These are phyloP conservation scores for Phytophthora tentaculata DNA, from an alignment of 352 stramenopile species.

Conservation along the genomic window DNA sequence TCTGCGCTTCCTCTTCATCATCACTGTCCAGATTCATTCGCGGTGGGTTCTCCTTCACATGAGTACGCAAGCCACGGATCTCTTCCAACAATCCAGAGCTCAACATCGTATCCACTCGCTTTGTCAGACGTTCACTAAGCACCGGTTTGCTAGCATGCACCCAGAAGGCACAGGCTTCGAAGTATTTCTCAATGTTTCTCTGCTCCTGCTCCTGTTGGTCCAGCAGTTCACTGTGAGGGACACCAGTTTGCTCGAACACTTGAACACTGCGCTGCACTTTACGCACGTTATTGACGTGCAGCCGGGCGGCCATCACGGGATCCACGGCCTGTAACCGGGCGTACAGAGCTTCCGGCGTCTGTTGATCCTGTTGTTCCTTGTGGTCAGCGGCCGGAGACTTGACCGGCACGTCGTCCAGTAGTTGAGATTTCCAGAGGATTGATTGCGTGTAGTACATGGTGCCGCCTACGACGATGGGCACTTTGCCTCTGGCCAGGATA, in stretches of 20 bases:
- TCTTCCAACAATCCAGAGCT: slow-evolving; percentile 77
- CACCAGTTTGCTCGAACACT: slow-evolving; percentile 84
- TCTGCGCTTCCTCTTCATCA: slow-evolving; percentile 40
- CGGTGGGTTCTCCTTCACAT: slow-evolving; percentile 60
- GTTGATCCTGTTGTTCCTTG: slow-evolving; percentile 20
- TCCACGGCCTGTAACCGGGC: slow-evolving; percentile 70
- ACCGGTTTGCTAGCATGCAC: slow-evolving; percentile 76
- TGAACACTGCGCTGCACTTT: slow-evolving; percentile 88
- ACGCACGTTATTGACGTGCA: slow-evolving; percentile 89
- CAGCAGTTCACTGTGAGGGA: slow-evolving; percentile 76
- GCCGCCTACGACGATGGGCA: slow-evolving; percentile 91
- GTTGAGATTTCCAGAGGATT: slow-evolving; percentile 87
- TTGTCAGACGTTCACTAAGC: slow-evolving; percentile 67
- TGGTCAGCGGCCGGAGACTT: slow-evolving; percentile 11
- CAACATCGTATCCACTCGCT: slow-evolving; percentile 86
- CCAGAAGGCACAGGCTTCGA: slow-evolving; percentile 87
- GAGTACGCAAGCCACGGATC: slow-evolving; percentile 59
- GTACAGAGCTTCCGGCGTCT: slow-evolving; percentile 69
- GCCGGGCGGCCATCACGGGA: slow-evolving; percentile 75
- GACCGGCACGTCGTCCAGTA: slow-evolving; percentile 77
- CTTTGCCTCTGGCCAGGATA: slow-evolving; percentile 83
- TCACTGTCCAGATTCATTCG: slow-evolving; percentile 24
- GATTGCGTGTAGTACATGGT: slow-evolving; percentile 95
- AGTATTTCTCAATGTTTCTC: slow-evolving; percentile 61
- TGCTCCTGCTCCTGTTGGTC: slow-evolving; percentile 58